A percentile compares a stretch with the other conserved stretches of the same genome.
Evolutionary conservation across 2,329 filamentous ascomycete species (phyloP).

Genomic region (Sporothrix mexicana): DNA sequence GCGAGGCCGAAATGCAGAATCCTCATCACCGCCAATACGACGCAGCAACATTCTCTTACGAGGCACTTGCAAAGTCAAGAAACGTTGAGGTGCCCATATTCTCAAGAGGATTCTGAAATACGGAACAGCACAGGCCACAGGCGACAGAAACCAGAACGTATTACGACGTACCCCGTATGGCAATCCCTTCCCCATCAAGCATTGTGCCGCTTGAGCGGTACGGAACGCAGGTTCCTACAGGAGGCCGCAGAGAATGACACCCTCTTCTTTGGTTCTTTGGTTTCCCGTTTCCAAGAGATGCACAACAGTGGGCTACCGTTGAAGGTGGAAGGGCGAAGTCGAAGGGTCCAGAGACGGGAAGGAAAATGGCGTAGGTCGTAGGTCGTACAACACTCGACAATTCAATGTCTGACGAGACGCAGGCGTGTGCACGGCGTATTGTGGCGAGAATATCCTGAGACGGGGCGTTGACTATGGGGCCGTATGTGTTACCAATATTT

Average conservation of each 20-base stretch:
- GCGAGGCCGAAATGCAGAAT: neutral
- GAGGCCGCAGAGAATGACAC: conserved; percentile 5
- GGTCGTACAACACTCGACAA: neutral
- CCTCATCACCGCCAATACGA: neutral
- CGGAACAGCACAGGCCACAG: neutral
- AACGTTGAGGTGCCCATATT: too few species aligned
- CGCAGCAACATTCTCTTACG: neutral
- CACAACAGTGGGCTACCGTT: neutral
- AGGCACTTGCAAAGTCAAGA: neutral
- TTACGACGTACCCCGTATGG: neutral
- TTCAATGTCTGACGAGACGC: neutral
- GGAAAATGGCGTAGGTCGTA: neutral
- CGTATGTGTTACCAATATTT: neutral
- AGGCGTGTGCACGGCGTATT: neutral
- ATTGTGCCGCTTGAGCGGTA: neutral
- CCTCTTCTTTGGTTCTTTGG: conserved; percentile 7
- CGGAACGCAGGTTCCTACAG: conserved; percentile 19
- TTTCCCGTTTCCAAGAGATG: neutral
- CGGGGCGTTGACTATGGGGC: neutral
- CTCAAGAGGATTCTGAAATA: neutral
- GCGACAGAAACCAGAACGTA: neutral
- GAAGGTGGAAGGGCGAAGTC: too few species aligned
- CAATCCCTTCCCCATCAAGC: conserved; percentile 17
- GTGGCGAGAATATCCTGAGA: neutral
- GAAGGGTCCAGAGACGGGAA: neutral